Evolutionary conservation across 1,139 yeast species (phyloP).

Genomic region (Scheffersomyces titani): DNA sequence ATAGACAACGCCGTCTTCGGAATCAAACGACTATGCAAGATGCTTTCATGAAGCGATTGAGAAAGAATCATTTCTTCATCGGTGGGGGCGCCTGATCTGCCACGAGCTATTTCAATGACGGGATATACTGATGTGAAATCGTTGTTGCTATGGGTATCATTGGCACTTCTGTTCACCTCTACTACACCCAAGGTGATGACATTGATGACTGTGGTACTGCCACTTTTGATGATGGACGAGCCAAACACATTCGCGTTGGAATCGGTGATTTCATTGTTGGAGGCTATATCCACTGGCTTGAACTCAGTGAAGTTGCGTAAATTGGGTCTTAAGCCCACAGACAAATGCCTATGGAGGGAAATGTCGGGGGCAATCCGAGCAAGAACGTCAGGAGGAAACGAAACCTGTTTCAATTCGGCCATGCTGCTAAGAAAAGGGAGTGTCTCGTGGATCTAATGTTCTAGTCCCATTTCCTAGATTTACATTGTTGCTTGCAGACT

Average conservation of each 20-base stretch:
- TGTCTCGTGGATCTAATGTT: not conserved
- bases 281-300: slow-evolving; percentile 53
- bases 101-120: slow-evolving; percentile 78
- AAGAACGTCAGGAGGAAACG: slow-evolving; percentile 78
- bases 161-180: slow-evolving; percentile 42
- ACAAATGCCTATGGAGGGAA: slow-evolving; percentile 75
- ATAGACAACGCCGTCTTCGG: slow-evolving; percentile 47
- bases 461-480: not conserved
- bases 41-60: slow-evolving; percentile 62
- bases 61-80: slow-evolving; percentile 87
- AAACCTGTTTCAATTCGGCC: slow-evolving; percentile 36
- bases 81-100: slow-evolving; percentile 79
- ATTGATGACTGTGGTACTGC: slow-evolving; percentile 75
- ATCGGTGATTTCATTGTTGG: slow-evolving; percentile 38
- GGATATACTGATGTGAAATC: slow-evolving; percentile 63
- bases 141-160: slow-evolving; percentile 3
- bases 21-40: slow-evolving; percentile 57
- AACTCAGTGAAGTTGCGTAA: slow-evolving; percentile 72
- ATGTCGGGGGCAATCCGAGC: slow-evolving; percentile 86
- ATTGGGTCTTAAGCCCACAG: slow-evolving; percentile 73
- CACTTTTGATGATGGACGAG: slow-evolving; percentile 70
- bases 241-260: slow-evolving; percentile 54
- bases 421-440: not conserved
- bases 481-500: not conserved
- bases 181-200: slow-evolving; percentile 72